phyloP scores from a whole-genome alignment of 2,329 filamentous ascomycete species.

The Trichoderma oligosporum region DNA sequence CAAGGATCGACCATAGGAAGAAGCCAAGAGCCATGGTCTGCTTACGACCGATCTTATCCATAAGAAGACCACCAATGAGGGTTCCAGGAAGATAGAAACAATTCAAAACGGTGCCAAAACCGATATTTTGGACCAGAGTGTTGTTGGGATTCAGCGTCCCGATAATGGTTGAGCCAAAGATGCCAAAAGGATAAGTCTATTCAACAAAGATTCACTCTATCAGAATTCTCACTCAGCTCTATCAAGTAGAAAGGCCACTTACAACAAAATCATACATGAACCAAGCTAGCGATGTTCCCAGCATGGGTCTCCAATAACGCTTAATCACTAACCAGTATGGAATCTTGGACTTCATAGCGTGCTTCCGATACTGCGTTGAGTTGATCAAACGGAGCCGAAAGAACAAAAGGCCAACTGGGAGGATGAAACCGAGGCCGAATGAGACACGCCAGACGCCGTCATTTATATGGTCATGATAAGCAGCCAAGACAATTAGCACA shows the following conservation, averaged over 20 bases:
- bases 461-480: conserved; percentile 32
- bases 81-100: conserved; percentile 25
- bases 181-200: conserved; percentile 27
- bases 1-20: conserved; percentile 36
- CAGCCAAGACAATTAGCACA: conserved; percentile 43
- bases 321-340: conserved; percentile 27
- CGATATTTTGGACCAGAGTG: conserved; percentile 24
- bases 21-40: conserved; percentile 27
- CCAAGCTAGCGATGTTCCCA: conserved; percentile 50
- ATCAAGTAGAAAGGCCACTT: background rate
- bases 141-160: conserved; percentile 12
- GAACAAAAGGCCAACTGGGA: conserved; percentile 46
- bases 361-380: conserved; percentile 40
- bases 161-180: conserved; percentile 27
- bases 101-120: conserved; percentile 26
- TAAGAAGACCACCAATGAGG: conserved; percentile 39
- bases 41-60: conserved; percentile 38
- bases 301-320: conserved; percentile 44
- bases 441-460: conserved; percentile 44
- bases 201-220: background rate
- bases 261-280: conserved; percentile 39
- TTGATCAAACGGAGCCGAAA: conserved; percentile 51
- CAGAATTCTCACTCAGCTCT: too few species aligned
- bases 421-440: conserved; percentile 25
- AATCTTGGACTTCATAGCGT: conserved; percentile 28